phyloP scores from a whole-genome alignment of 768 basidiomycete species.

The Tricholoma terreum region DNA sequence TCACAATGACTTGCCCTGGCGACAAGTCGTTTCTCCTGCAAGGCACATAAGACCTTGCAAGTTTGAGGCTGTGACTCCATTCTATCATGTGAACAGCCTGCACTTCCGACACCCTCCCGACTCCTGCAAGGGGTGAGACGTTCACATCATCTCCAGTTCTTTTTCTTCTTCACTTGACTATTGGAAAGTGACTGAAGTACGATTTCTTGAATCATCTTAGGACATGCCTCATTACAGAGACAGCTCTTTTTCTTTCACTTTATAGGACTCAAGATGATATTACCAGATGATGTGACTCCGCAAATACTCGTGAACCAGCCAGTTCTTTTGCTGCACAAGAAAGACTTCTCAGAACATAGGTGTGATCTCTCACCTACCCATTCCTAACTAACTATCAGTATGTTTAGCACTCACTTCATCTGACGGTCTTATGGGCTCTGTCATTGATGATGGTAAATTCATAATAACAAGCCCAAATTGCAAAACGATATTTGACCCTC shows the following conservation, averaged over 20 bases:
- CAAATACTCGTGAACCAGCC: neutral
- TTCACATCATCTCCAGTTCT: neutral
- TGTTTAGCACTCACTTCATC: neutral
- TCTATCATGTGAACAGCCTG: neutral
- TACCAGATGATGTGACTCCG: neutral
- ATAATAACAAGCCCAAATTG: neutral
- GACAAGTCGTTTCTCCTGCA: neutral
- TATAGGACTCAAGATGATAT: neutral
- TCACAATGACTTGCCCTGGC: neutral
- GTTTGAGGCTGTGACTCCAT: neutral
- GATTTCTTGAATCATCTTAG: neutral
- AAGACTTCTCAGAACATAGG: neutral
- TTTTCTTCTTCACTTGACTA: neutral
- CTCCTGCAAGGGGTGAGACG: neutral
- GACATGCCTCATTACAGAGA: neutral
- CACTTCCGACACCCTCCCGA: neutral
- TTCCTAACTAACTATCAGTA: neutral
- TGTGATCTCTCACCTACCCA: neutral
- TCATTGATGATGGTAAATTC: neutral
- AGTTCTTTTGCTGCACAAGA: neutral
- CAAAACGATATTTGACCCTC: neutral
- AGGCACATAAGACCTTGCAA: neutral
- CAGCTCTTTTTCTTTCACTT: neutral
- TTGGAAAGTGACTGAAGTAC: neutral
- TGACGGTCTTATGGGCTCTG: neutral